Evolutionary conservation across 768 basidiomycete genomes (phyloP).

Genomic region (Pleurotus djamor): DNA sequence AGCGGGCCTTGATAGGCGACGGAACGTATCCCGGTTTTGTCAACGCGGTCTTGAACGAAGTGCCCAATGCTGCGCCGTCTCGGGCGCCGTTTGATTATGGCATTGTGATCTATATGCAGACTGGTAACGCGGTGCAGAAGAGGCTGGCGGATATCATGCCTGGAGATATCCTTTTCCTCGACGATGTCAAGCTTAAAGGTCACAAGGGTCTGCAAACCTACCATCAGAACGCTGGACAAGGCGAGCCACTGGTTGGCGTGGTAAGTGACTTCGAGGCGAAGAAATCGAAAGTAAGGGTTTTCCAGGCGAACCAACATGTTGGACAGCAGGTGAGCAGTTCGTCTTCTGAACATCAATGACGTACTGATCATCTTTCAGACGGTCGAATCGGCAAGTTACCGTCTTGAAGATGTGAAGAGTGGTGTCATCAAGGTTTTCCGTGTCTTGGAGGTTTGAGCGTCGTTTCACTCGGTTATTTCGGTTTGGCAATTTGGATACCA

Average conservation of each 20-base stretch:
- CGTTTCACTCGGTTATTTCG: no score
- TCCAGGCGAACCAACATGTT: constrained; percentile 86
- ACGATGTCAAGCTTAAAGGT: constrained; percentile 70
- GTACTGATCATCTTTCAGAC: constrained; percentile 23
- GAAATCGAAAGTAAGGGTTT: constrained; percentile 83
- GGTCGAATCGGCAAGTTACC: constrained; percentile 82
- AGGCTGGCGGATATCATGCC: constrained; percentile 81
- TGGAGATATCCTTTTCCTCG: constrained; percentile 77
- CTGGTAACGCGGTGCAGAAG: constrained; percentile 61
- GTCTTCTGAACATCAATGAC: not conserved
- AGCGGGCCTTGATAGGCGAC: constrained; percentile 77
- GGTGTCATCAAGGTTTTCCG: constrained; percentile 69
- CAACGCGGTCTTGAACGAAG: constrained; percentile 57
- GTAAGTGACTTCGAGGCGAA: constrained; percentile 82
- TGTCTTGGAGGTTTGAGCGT: not conserved
- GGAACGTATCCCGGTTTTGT: constrained; percentile 84
- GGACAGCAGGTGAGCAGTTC: constrained; percentile 66
- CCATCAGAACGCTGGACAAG: constrained; percentile 49
- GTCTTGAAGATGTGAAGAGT: constrained; percentile 86
- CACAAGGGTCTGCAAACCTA: constrained; percentile 85
- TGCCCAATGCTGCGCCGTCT: constrained; percentile 55
- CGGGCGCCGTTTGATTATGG: constrained; percentile 52
- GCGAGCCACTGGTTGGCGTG: constrained; percentile 67
- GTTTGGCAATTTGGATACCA: no score
- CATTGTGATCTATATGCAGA: constrained; percentile 75